These are phyloP conservation scores for Penicillium dipodomyicola DNA, from an alignment of 495 filamentous ascomycete genomes.

Conservation along the genomic window DNA sequence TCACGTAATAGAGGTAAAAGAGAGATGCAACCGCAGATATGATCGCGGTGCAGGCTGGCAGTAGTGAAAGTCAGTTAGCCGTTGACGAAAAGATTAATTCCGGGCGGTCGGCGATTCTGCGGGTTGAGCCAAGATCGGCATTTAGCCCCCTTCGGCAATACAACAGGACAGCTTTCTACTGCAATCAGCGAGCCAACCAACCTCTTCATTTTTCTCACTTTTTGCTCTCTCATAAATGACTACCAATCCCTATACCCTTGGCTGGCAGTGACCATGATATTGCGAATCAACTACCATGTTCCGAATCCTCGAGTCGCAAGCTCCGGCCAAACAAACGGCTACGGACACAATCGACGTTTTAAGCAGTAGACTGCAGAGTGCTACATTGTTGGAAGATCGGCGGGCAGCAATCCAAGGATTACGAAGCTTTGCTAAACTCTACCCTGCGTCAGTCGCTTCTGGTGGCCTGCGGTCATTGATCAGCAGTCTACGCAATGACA, in stretches of 20 bases:
- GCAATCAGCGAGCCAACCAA: constrained; percentile 15
- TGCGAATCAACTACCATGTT: constrained; percentile 62
- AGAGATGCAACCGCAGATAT: constrained; percentile 17
- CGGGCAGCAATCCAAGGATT: constrained; percentile 89
- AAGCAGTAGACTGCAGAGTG: constrained; percentile 78
- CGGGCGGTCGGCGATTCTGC: constrained; percentile 29
- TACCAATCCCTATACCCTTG: constrained; percentile 27
- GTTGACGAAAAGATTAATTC: constrained; percentile 23
- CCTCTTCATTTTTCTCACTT: constrained; percentile 5
- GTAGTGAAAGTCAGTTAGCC: constrained; percentile 17
- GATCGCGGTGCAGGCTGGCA: constrained; percentile 19
- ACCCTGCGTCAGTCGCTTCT: constrained; percentile 94
- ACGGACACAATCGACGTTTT: constrained; percentile 88
- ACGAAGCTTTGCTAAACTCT: constrained; percentile 92
- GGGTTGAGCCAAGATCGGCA: constrained; percentile 18
- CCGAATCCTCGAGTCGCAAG: constrained; percentile 77
- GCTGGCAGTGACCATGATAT: constrained; percentile 48
- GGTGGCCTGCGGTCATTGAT: constrained; percentile 85
- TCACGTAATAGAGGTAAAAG: not conserved
- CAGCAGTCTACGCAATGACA: constrained; percentile 77
- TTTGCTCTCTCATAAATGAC: constrained; percentile 30
- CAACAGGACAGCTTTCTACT: constrained; percentile 28
- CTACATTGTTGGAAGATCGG: constrained; percentile 89
- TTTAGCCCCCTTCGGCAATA: constrained; percentile 22
- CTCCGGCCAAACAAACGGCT: constrained; percentile 93